Percentiles rank a stretch among this genome's conserved stretches.
Conservation (phyloP, 2,329 filamentous ascomycete genomes). For the Escovopsis weberi region DNA sequence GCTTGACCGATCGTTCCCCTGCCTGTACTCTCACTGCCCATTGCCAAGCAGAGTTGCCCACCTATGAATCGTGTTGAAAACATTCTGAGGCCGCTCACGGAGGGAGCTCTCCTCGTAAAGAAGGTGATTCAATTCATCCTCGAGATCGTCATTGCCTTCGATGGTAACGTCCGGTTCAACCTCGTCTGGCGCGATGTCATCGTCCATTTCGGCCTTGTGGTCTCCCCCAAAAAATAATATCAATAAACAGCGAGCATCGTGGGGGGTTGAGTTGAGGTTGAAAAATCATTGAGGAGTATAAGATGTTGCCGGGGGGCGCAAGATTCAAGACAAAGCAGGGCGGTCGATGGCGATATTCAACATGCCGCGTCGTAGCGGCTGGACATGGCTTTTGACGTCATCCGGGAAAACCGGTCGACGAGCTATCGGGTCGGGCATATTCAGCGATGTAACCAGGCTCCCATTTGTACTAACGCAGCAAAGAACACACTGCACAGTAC, state of each 20-base stretch:
- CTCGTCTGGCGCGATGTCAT: background rate
- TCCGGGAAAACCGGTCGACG: too few relatives aligned
- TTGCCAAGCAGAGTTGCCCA: background rate
- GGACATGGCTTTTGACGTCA: too few relatives aligned
- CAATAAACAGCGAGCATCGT: background rate
- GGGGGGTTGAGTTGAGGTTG: background rate
- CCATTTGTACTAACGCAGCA: too few relatives aligned
- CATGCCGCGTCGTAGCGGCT: too few relatives aligned
- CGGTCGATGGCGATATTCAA: too few relatives aligned
- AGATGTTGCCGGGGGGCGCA: background rate
- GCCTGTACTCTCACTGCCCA: background rate
- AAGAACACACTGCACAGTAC: too few relatives aligned
- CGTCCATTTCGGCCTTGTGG: background rate
- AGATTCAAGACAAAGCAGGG: too few relatives aligned
- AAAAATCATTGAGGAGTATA: background rate
- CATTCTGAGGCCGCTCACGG: background rate
- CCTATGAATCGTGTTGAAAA: slow-evolving; percentile 6
- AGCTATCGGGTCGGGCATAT: too few relatives aligned
- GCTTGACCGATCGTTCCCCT: too few relatives aligned
- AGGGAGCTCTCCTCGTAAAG: background rate
- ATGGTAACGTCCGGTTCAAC: background rate
- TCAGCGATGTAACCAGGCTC: too few relatives aligned
- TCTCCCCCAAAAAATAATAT: too few relatives aligned
- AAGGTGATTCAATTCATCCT: background rate
- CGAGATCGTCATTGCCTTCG: slow-evolving; percentile 1